Base-by-base conservation (phyloP, 352 stramenopile species). In the Globisporangium nodosum region DNA sequence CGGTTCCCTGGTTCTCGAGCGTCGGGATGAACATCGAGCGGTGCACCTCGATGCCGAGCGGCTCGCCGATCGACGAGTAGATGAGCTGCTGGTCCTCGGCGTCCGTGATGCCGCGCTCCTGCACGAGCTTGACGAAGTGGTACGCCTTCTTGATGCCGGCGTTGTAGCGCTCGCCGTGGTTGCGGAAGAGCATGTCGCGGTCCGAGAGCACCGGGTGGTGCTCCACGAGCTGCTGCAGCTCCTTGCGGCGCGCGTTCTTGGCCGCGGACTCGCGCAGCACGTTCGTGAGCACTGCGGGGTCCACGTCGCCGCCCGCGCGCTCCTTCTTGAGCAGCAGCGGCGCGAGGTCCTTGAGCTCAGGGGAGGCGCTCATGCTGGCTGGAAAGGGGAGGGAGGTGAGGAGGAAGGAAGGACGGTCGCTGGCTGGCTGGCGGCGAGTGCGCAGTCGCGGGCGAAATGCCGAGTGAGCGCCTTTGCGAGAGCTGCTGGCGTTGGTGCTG, bases 1-100 rank as follows among this genome's bases (percentile, higher is more conserved):
- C 69, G 24, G 65, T 67, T 4, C 68, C 76, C 40, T 91, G 82
- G 61, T 85, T 78, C 56, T 78, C 72, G 3, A 96, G 60, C 5
- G 77, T 87, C 18, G 69, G 71, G 3, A 87, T 64, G 56, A 87
- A 84, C 71, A 91, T 85, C n/a, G 64, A 60, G 39, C 64, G 71
- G 56, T 89, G 80, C 60, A 92, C 71, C 30, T 86, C 69, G 11
- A 75, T 67, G 24, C 54, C 56, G 21, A 65, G 50, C 3, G 65
- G 68, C 49, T 88, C 78, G 35, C 78, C 79, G 16, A 88, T 56
- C 0, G 67, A 69, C 2, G 20, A 27, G 59, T 81, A 81, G 18
- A 79, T 33, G 35, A 79, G 65, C 54, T 72, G 61, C 31, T 71
- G 70, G 6, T 79, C 73, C 37, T 47, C 55, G 1, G 59, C 47